Conservation (phyloP, 2,329 filamentous ascomycete species). For the Cylindrodendrum hubeiense region DNA sequence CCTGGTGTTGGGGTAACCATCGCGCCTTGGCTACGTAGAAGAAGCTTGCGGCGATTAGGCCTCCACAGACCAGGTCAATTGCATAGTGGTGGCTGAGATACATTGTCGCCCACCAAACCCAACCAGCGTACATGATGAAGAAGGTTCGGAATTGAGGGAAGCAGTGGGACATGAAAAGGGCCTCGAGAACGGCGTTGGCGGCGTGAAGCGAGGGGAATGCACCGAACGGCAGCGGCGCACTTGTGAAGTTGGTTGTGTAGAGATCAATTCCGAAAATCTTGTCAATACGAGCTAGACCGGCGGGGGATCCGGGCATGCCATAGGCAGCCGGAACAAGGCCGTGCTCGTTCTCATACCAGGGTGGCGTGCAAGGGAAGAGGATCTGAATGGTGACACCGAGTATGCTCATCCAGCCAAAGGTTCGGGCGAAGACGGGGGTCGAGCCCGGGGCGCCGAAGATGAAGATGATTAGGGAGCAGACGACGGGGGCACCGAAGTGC, state of each 20-base stretch:
- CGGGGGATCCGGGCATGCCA: constrained; percentile 89
- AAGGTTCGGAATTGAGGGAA: constrained; percentile 86
- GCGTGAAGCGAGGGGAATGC: constrained; percentile 95
- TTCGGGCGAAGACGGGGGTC: constrained; percentile 84
- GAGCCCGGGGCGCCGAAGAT: constrained; percentile 89
- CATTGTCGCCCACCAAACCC: constrained; percentile 99
- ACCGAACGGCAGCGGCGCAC: constrained; percentile 91
- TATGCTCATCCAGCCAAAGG: constrained; percentile 94
- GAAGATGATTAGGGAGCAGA: constrained; percentile 85
- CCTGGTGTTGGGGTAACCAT: constrained; percentile 85
- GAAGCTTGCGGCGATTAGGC: constrained; percentile 79
- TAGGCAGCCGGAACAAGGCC: constrained; percentile 93
- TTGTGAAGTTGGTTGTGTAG: constrained; percentile 93
- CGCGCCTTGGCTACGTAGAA: constrained; percentile 86
- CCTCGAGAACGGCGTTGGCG: constrained; percentile 88
- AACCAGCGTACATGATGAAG: constrained; percentile 86
- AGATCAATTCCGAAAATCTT: constrained; percentile 90
- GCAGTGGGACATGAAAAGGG: constrained; percentile 91
- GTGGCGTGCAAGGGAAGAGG: constrained; percentile 91
- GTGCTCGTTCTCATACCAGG: constrained; percentile 96
- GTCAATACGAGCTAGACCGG: constrained; percentile 90
- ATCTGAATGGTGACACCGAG: constrained; percentile 89
- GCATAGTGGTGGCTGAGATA: constrained; percentile 98
- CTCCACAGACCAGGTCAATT: constrained; percentile 90
- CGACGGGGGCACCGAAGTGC: constrained; percentile 87